Evolutionary conservation across 2,329 filamentous ascomycete species (phyloP).

Genomic region (Metarhizium guizhouense): DNA sequence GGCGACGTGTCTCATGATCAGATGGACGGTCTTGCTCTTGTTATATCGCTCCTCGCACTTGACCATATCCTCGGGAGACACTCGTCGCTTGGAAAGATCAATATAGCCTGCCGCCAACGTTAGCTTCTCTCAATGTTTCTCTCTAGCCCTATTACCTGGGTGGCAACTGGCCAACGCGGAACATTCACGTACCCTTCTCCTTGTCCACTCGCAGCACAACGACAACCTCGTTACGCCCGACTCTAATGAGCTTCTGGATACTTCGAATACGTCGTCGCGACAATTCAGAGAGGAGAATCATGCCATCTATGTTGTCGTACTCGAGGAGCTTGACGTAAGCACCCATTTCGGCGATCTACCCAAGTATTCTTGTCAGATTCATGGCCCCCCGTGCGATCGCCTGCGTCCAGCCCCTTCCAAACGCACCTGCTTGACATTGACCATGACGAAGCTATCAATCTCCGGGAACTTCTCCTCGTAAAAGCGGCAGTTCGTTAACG

Average conservation of each 20-base stretch:
- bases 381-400: background rate
- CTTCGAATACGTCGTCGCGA: constrained; percentile 95
- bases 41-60: constrained; percentile 99
- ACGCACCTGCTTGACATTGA: constrained; percentile 93
- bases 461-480: constrained; percentile 93
- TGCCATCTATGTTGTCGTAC: constrained; percentile 99
- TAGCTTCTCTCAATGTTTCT: constrained; percentile 18
- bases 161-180: background rate
- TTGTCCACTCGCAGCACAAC: constrained; percentile 98
- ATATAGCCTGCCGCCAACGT: constrained; percentile 58
- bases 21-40: constrained; percentile 99
- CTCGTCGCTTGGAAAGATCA: constrained; percentile 95
- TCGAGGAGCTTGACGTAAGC: constrained; percentile 99
- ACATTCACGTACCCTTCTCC: constrained; percentile 66
- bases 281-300: constrained; percentile 97
- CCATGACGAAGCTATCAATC: constrained; percentile 99
- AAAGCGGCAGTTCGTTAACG: constrained; percentile 92
- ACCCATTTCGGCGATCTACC: constrained; percentile 96
- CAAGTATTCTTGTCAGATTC: constrained; percentile 6
- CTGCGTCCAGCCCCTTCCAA: constrained; percentile 28
- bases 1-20: constrained; percentile 96
- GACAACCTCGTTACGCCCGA: constrained; percentile 96
- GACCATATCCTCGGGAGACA: constrained; percentile 93
- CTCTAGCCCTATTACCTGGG: background rate
- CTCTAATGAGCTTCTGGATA: constrained; percentile 98